phyloP scores from a whole-genome alignment of 352 stramenopile genomes.

The Thraustotheca clavata region DNA sequence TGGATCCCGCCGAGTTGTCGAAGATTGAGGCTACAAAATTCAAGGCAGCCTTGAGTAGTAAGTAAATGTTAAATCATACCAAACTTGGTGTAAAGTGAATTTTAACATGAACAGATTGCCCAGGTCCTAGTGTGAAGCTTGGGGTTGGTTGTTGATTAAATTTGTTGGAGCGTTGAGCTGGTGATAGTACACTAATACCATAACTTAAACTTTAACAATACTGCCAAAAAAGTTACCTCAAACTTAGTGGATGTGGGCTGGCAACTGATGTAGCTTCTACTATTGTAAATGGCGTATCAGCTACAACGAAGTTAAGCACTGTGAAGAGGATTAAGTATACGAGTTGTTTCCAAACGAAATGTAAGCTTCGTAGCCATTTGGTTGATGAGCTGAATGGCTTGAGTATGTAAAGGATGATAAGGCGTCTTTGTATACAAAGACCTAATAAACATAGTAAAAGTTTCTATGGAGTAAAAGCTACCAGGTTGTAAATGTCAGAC shows the following conservation, averaged over 20 bases:
- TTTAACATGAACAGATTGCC: slow-evolving; percentile 61
- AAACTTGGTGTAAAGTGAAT: slow-evolving; percentile 38
- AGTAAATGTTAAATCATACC: neutral
- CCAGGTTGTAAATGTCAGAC: slow-evolving; percentile 66
- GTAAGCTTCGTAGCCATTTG: slow-evolving; percentile 45
- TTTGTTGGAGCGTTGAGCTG: slow-evolving; percentile 43
- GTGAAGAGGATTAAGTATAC: no score
- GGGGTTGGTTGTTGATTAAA: slow-evolving; percentile 25
- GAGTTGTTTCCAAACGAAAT: slow-evolving; percentile 57
- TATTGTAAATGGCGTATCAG: slow-evolving; percentile 38
- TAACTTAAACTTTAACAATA: no score
- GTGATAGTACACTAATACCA: slow-evolving; percentile 36
- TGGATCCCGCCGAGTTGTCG: neutral
- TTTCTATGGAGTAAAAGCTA: slow-evolving; percentile 30
- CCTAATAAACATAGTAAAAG: slow-evolving; percentile 7
- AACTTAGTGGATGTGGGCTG: slow-evolving; percentile 20
- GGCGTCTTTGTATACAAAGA: slow-evolving; percentile 18
- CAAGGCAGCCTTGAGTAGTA: neutral
- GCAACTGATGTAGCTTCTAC: slow-evolving; percentile 54
- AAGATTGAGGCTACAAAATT: neutral
- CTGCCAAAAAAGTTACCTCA: no score
- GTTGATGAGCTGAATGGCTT: slow-evolving; percentile 51
- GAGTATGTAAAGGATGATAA: slow-evolving; percentile 38
- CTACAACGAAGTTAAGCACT: no score
- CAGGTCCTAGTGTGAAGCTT: slow-evolving; percentile 56